Conservation (phyloP, 257 asterid species). For the Vinca minor region DNA sequence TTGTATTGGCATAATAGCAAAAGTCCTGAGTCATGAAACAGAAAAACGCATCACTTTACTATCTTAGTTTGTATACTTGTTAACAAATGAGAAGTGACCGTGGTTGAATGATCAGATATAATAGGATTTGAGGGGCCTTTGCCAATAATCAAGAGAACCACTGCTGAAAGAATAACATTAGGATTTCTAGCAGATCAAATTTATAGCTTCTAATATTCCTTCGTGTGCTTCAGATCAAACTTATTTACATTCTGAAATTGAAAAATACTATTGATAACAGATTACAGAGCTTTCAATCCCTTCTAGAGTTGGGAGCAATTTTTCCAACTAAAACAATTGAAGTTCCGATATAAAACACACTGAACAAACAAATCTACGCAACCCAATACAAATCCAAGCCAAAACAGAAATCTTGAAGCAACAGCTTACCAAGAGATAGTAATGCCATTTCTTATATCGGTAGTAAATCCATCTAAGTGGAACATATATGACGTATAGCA, state of each 20-base stretch:
- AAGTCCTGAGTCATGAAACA: conserved; percentile 53
- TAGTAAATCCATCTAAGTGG: conserved; percentile 97
- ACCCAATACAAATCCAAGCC: not conserved
- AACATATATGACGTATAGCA: conserved; percentile 80
- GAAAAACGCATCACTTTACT: not conserved
- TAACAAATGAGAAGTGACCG: too few species aligned
- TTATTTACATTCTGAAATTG: not conserved
- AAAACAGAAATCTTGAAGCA: not conserved
- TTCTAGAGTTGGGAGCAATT: not conserved
- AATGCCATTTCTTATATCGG: conserved; percentile 97
- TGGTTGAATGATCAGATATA: too few species aligned
- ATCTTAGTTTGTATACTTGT: too few species aligned
- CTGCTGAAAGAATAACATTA: too few species aligned
- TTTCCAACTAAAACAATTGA: too few species aligned
- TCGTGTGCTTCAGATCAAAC: not conserved
- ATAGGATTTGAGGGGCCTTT: too few species aligned
- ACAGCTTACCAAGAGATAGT: conserved; percentile 79
- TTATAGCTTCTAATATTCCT: not conserved
- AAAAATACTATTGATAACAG: not conserved
- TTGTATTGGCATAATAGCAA: conserved; percentile 93
- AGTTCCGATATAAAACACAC: too few species aligned
- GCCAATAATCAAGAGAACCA: too few species aligned
- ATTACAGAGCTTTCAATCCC: not conserved
- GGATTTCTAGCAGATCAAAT: not conserved
- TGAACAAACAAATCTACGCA: not conserved